Percentiles rank a stretch among this genome's conserved stretches.
These are phyloP conservation scores for Gossypium longicalyx DNA, from an alignment of 345 rosid species.

Conservation along the genomic window DNA sequence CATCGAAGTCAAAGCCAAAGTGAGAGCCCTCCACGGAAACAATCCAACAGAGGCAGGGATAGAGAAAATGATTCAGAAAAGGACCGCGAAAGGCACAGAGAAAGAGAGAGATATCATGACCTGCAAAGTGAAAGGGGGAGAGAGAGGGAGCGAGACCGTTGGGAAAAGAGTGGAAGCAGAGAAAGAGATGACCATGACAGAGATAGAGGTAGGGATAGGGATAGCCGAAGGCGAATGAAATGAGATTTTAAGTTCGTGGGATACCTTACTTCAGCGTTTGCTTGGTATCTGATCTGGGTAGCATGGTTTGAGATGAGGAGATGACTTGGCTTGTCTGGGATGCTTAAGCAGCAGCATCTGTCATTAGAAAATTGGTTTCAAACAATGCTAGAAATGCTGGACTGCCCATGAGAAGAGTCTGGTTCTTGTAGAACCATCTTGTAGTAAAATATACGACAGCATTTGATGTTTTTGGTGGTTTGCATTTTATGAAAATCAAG, in stretches of 20 bases:
- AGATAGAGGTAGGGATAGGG: conserved; percentile 67
- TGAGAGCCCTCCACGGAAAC: conserved; percentile 66
- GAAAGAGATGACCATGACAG: conserved; percentile 65
- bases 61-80: conserved; percentile 39
- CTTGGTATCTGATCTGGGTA: no score
- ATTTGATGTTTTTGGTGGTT: background rate
- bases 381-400: background rate
- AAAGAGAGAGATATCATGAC: conserved; percentile 23
- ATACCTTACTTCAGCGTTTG: no score
- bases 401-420: background rate
- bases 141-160: conserved; percentile 30
- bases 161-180: conserved; percentile 75
- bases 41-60: conserved; percentile 45
- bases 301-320: background rate
- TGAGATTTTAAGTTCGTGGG: conserved; percentile 10
- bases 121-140: background rate
- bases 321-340: background rate
- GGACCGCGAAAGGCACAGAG: conserved; percentile 39
- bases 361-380: background rate
- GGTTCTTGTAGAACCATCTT: conserved; percentile 2
- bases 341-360: background rate
- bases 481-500: background rate
- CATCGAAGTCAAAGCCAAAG: conserved; percentile 62
- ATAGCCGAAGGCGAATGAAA: conserved; percentile 60
- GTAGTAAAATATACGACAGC: conserved; percentile 2